Base-by-base conservation (phyloP, 805 yeast species). In the Maudiozyma turicensis region DNA sequence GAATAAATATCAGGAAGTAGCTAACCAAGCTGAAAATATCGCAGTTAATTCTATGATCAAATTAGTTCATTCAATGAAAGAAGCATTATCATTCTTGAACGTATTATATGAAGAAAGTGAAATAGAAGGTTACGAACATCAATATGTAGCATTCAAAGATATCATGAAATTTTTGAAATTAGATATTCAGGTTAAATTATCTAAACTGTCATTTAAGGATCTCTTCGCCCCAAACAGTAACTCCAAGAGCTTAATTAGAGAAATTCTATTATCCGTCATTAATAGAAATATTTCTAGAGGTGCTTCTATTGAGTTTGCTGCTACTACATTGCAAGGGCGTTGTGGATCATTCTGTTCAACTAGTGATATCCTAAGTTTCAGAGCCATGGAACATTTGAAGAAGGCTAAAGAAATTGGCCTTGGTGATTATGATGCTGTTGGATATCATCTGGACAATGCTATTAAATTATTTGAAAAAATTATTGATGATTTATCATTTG, bases 311-410 rank as follows among this genome's bases (percentile, higher is more conserved):
- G 98, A 91, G 62, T 73, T 84, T 50, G 86, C 91, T 46, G 95
- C 97, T 0, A 81, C 82, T 35, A 81, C 90, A 1, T 71, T 93
- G 46, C 96, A 93, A 66, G 95, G 87, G 48, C 82, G 91, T 51
- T 93, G 99, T 72, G 95, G 95, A 1, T 81, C 95, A 0, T 93
- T 89, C 67, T 93, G 98, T 61, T 87, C 97, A 0, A 80, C 95
- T 13, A 87, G 85, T 55, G 99, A 93, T 66, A 96, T 93, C 30
- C 75, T 89, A 51, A 86, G 93, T 11, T 93, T 90, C 73, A 85
- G 91, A 66, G 98, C 97, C 0, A 81, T 89, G 57, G 99, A 93
- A 64, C 89, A 85, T 64, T 72, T 93, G 58, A 85, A 91, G 50
- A 81, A 84, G 58, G 97, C 98, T 0, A 85, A 83, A 58, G 85